Percentiles rank a stretch among this genome's conserved stretches.
phyloP scores from a whole-genome alignment of 805 yeast species.

The Priceomyces haplophilus region DNA sequence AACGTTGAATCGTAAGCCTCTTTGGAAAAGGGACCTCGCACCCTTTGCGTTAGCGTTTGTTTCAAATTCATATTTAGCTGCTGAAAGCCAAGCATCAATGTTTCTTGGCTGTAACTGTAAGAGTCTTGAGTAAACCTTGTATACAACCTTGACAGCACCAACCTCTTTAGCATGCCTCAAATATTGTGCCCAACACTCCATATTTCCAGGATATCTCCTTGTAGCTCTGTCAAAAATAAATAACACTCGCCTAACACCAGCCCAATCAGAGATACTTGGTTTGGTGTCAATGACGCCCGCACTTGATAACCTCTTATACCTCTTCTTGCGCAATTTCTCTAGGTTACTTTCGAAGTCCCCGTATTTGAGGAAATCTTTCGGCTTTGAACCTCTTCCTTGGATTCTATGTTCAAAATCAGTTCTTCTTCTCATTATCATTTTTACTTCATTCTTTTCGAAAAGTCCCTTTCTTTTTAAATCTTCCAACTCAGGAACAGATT shows the following conservation, averaged over 20 bases:
- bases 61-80: conserved; percentile 92
- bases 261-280: conserved; percentile 79
- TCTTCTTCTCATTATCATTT: conserved; percentile 83
- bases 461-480: conserved; percentile 79
- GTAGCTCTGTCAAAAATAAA: conserved; percentile 84
- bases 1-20: conserved; percentile 78
- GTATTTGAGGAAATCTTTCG: conserved; percentile 75
- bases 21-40: conserved; percentile 81
- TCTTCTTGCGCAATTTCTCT: conserved; percentile 71
- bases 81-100: conserved; percentile 87
- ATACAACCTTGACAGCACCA: conserved; percentile 69
- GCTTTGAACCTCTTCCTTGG: conserved; percentile 75
- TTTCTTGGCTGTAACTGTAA: conserved; percentile 89
- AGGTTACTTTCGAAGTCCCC: conserved; percentile 76
- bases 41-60: conserved; percentile 84
- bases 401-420: conserved; percentile 94
- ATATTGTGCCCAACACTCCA: conserved; percentile 75
- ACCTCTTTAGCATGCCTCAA: conserved; percentile 63
- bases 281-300: conserved; percentile 55
- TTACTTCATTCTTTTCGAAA: conserved; percentile 78
- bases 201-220: conserved; percentile 71
- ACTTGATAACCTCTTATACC: conserved; percentile 59
- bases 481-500: conserved; percentile 86
- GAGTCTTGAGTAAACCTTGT: conserved; percentile 71
- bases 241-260: conserved; percentile 74